Base-by-base conservation (phyloP, 169 alveolate species). In the Plasmodium berghei region DNA sequence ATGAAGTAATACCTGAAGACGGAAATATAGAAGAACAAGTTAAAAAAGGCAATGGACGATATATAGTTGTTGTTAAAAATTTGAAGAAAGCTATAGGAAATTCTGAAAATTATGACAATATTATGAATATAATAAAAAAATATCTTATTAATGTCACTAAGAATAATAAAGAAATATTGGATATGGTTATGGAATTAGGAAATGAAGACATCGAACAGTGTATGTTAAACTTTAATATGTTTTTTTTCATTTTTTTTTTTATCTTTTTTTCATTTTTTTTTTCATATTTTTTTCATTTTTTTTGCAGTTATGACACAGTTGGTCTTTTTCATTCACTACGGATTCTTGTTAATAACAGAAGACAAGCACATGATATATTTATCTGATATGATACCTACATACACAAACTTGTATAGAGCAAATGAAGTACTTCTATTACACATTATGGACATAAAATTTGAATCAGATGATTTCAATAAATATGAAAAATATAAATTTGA, bases 131-230 rank as follows among this genome's bases (percentile, higher is more conserved):
- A 1, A 6, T 48, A 9, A 75, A 64, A 40, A 75, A 49, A 8
- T 75, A 75, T 40, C n/a, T 75, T 6, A 63, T 48, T 10, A 8
- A 52, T 8, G 24, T 75, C 45, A 75, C 89, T 12, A 24, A 46
- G 4, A 28, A 49, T 9, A 75, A 75, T 45, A 46, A 45, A 6
- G 89, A 75, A 56, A 75, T 75, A 24, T 20, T 66, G 8, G 16
- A 46, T 9, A 9, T 75, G 10, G 75, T 75, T 64, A 54, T 14
- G 18, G 62, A 75, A 45, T 24, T 75, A 14, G 89, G 64, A 18
- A 9, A 75, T 14, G 75, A 62, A 20, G 89, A 75, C 9, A 56
- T 75, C 12, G 89, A 75, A 34, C 62, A 64, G 49, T 75, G 89
- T 75, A 75, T 24, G 67, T 10, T 28, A 8, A 18, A n/a, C n/a